These are phyloP conservation scores for Mycena crocata DNA, from an alignment of 768 basidiomycete species.

Conservation along the genomic window DNA sequence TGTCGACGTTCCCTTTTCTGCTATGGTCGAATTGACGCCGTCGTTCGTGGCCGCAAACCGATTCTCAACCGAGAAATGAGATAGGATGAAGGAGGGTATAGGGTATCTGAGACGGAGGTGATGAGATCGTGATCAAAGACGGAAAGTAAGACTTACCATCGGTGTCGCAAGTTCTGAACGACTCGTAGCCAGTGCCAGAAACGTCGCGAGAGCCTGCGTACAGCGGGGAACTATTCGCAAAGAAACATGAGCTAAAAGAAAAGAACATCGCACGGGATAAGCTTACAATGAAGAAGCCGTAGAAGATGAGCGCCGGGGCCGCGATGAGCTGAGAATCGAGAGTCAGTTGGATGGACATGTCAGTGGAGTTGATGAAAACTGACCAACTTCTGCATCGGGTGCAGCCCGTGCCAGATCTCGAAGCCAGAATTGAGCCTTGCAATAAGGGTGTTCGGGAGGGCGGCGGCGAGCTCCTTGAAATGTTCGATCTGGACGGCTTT, in stretches of 20 bases:
- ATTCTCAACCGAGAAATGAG: not conserved
- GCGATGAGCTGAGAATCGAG: not conserved
- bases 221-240: not conserved
- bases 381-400: not conserved
- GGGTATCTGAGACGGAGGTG: too few species aligned
- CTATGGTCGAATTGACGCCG: not conserved
- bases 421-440: not conserved
- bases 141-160: not conserved
- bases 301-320: not conserved
- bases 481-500: not conserved
- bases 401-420: not conserved
- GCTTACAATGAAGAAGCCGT: slow-evolving; percentile 1
- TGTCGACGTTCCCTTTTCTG: not conserved
- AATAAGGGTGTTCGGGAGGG: not conserved
- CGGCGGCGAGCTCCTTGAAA: not conserved
- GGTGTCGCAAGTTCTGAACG: not conserved
- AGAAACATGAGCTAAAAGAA: not conserved
- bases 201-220: not conserved
- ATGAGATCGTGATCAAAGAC: not conserved
- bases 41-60: not conserved
- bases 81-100: too few species aligned
- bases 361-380: not conserved
- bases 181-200: not conserved
- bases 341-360: not conserved
- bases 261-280: too few species aligned